Evolutionary conservation across 352 stramenopile genomes (phyloP).

Genomic region (Lagenidium sp.): DNA sequence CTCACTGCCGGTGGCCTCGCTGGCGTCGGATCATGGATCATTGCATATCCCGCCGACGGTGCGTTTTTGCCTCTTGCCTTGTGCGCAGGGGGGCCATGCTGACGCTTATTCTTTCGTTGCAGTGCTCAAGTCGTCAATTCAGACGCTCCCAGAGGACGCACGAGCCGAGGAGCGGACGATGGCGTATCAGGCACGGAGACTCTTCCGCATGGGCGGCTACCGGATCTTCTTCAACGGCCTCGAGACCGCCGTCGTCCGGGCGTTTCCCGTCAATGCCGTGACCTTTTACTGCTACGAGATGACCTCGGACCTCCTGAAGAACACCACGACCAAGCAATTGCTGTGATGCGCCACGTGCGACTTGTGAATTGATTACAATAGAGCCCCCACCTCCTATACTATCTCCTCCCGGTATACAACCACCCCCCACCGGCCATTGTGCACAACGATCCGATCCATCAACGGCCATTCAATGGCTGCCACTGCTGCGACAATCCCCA

Average conservation of each 20-base stretch:
- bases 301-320: conserved; percentile 59
- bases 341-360: too few relatives aligned
- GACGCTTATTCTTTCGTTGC: neutral
- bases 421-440: too few relatives aligned
- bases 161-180: conserved; percentile 54
- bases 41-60: conserved; percentile 80
- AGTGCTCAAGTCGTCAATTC: conserved; percentile 85
- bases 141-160: conserved; percentile 57
- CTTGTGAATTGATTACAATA: too few relatives aligned
- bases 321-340: conserved; percentile 20
- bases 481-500: too few relatives aligned
- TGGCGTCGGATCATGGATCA: conserved; percentile 71
- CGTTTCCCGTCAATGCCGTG: conserved; percentile 80
- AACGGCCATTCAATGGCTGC: too few relatives aligned
- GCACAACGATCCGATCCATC: too few relatives aligned
- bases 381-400: too few relatives aligned
- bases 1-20: conserved; percentile 68
- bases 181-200: conserved; percentile 48
- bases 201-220: conserved; percentile 57
- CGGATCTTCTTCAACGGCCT: conserved; percentile 74
- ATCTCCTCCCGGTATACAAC: too few relatives aligned
- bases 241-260: conserved; percentile 63
- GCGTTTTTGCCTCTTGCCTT: conserved; percentile 1
- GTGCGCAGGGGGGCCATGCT: neutral
- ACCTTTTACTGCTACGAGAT: conserved; percentile 85